Evolutionary conservation across 208 protist species (phyloP).

Genomic region (Crithidia brevicula): DNA sequence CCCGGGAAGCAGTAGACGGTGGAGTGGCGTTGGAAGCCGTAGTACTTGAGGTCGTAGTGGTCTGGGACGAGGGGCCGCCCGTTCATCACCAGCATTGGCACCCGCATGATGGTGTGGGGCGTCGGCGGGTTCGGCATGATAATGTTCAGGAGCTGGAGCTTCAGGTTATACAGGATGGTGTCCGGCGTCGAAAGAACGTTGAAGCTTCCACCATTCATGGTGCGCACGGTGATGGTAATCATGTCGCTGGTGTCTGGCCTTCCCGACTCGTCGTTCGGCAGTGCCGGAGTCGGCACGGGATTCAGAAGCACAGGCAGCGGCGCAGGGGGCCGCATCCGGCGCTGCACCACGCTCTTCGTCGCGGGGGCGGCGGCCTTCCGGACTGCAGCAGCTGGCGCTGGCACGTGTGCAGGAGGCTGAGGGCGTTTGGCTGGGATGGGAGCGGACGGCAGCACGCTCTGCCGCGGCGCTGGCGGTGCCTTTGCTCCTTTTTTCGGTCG

Average conservation of each 20-base stretch:
- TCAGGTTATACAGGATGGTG: conserved; percentile 21
- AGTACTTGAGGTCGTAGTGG: conserved; percentile 11
- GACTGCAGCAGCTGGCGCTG: background rate
- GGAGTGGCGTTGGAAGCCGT: conserved; percentile 17
- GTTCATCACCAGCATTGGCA: conserved; percentile 41
- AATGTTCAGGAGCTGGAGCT: conserved; percentile 30
- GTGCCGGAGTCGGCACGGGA: conserved; percentile 28
- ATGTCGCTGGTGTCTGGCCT: background rate
- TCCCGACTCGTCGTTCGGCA: conserved; percentile 1
- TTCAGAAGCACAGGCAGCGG: conserved; percentile 31
- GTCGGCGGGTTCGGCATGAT: conserved; percentile 16
- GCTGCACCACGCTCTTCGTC: conserved; percentile 5
- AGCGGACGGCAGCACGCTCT: background rate
- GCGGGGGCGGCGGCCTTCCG: background rate
- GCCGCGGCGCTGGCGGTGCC: background rate
- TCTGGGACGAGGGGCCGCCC: conserved; percentile 28
- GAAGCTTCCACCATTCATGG: conserved; percentile 38
- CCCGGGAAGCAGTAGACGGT: conserved; percentile 39
- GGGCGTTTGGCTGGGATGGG: background rate
- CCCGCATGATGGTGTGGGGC: conserved; percentile 1
- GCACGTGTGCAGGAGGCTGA: background rate
- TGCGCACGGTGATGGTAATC: conserved; percentile 25
- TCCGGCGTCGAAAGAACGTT: conserved; percentile 3
- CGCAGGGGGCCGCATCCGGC: background rate
- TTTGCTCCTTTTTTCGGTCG: too few relatives aligned